Base-by-base conservation (phyloP, 1,139 yeast species). In the Taphrina betulina region DNA sequence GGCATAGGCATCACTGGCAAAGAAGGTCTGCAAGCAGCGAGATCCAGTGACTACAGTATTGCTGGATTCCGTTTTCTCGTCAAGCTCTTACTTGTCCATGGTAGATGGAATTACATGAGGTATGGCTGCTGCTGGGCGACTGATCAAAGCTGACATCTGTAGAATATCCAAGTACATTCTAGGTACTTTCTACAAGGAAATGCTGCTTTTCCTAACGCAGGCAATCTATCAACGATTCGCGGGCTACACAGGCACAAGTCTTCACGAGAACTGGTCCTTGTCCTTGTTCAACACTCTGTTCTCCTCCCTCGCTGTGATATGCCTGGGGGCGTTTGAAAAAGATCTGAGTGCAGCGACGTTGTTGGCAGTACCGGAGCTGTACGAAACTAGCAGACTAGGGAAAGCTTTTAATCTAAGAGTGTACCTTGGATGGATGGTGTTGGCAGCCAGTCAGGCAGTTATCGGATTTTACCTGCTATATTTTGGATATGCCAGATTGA, bases 1-100 rank as follows among this genome's bases (percentile, higher is more conserved):
- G 99, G 99, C 20, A 82, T 92, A 60, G 98, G 98, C 37, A 92
- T 92, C 56, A 90, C 97, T 1, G 98, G 98, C 46, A 85, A 85
- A 64, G 98, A 92, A 72, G 98, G 98, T 1, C 72, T 92, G 46
- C 98, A 92, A 67, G 98, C 98, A 0, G 96, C 98, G 0, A 75
- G 98, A 63, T 79, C 96, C 0, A 84, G 97, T 0, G 99, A 92
- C 70, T 94, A 88, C 68, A 85, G 98, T 1, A 86, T 92, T 68
- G 98, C 95, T 0, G 98, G 92, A 69, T 92, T 92, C 71, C 75
- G 96, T 59, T 92, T 79, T 67, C 71, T 92, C 60, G 74, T 86
- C 56, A 92, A 94, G 69, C 72, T 92, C 55, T 74, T 92, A 43
- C 75, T 92, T 53, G 98, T 94, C 7, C 96, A 94, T 72, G 99